Evolutionary conservation across 2,329 filamentous ascomycete species (phyloP), one percentile per base, ranked within the genome.

Genomic region (Apiospora saccharicola): DNA sequence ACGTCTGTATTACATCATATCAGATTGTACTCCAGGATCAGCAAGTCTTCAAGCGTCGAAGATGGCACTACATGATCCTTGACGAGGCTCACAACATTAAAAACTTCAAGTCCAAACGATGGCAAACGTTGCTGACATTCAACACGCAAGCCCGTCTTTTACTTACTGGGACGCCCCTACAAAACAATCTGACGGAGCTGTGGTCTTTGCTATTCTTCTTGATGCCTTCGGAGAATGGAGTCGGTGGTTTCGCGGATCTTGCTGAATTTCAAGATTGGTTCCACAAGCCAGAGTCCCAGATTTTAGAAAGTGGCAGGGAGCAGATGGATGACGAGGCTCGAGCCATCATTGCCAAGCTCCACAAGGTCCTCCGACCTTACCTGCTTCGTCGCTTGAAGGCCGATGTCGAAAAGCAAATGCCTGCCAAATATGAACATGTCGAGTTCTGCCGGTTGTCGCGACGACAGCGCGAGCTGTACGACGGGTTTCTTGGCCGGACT

Each of bases 41-140:
- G 75, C 93, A 96, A 77, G 94, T 97, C 0, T 97, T 99, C 84
- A 96, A 97, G 80, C 91, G 95, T 74, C 91, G 96, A 46, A 90
- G 91, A 70, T 99, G 97, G 97, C 95, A 98, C 80, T 99, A 98
- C 82, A 94, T 99, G 90, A 95, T 99, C 75, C 89, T 99, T 1
- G 96, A 99, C 77, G 96, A 99, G 84, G 96, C 97, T 0, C 96
- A 99, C 85, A 98, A 99, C 83, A 99, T 99, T 87, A 98, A 99
- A 80, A 99, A 99, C 82, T 99, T 98, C 87, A 95, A 97, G 79
- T 98, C 96, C 1, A 95, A 98, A 81, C 89, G 96, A 75, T 99
- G 96, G 95, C 96, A 98, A 81, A 96, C 95, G 0, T 89, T 99
- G 75, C 90, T 99, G 30, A 96, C 93, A 0, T 97, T 99, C 84